Evolutionary conservation across 169 alveolate genomes (phyloP).

Genomic region (Plasmodium knowlesi): DNA sequence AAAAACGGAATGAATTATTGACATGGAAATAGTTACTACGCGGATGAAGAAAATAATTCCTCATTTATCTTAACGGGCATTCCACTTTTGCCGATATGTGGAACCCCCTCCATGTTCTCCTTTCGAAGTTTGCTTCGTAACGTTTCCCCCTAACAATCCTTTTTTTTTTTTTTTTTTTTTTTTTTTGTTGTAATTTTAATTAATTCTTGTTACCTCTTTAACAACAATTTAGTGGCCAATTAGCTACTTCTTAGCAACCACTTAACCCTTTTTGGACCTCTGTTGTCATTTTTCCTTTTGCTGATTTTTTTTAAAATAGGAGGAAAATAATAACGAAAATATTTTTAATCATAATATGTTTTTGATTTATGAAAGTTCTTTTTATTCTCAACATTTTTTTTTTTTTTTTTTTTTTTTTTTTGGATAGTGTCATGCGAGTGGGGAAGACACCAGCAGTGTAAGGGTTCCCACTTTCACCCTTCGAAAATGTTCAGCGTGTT

Average conservation of each 20-base stretch:
- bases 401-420: too few species aligned
- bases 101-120: not conserved
- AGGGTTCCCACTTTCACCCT: not conserved
- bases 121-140: not conserved
- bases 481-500: not conserved
- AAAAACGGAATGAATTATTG: conserved; percentile 13
- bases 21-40: not conserved
- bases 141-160: not conserved
- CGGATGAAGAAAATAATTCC: not conserved
- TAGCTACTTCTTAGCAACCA: not conserved
- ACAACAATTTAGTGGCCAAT: not conserved
- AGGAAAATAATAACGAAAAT: not conserved
- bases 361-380: not conserved
- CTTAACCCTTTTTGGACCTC: not conserved
- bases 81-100: not conserved
- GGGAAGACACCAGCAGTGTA: not conserved
- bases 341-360: not conserved
- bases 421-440: not conserved
- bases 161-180: not conserved
- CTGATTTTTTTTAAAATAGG: not conserved
- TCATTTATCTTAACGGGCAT: not conserved
- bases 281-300: not conserved
- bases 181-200: conserved; percentile 4
- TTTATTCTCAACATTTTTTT: not conserved
- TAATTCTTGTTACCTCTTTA: conserved; percentile 1